Percentiles rank a stretch among this genome's conserved stretches.
Evolutionary conservation across 345 rosid species (phyloP).

Genomic region (Eucalyptus caleyi): DNA sequence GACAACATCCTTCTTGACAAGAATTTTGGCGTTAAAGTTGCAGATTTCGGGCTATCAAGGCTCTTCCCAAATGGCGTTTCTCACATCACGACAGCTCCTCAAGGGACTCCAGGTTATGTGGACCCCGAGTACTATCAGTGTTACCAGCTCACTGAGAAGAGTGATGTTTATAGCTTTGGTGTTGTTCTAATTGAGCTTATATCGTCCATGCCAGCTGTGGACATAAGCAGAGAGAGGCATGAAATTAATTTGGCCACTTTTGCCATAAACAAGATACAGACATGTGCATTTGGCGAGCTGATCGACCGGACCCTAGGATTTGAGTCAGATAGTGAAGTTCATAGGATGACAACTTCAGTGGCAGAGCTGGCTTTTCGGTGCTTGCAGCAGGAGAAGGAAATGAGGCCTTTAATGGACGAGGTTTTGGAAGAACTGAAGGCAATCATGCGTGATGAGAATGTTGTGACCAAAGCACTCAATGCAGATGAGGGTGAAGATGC

Average conservation of each 20-base stretch:
- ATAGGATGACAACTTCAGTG: background rate
- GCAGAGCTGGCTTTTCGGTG: conserved; percentile 3
- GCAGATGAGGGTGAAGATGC: background rate
- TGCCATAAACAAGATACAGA: background rate
- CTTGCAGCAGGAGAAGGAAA: conserved; percentile 2
- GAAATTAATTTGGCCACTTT: conserved; percentile 1
- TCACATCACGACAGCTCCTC: conserved; percentile 3
- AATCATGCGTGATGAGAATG: background rate
- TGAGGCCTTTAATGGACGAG: background rate
- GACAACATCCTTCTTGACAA: conserved; percentile 5
- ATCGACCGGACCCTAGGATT: background rate
- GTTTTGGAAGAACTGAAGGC: background rate
- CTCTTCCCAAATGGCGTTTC: background rate
- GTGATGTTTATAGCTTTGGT: conserved; percentile 10
- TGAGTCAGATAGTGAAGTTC: background rate
- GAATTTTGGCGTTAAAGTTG: background rate
- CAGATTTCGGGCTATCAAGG: conserved; percentile 4
- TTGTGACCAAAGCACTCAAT: background rate
- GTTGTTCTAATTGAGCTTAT: conserved; percentile 3
- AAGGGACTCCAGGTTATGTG: conserved; percentile 10
- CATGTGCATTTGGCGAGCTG: background rate
- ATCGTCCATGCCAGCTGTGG: conserved; percentile 3
- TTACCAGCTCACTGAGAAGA: conserved; percentile 5
- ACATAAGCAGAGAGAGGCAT: background rate
- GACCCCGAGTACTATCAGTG: conserved; percentile 2